Conservation (phyloP, 371 early-diverging fungal genomes). For the Mortierella sp. region DNA sequence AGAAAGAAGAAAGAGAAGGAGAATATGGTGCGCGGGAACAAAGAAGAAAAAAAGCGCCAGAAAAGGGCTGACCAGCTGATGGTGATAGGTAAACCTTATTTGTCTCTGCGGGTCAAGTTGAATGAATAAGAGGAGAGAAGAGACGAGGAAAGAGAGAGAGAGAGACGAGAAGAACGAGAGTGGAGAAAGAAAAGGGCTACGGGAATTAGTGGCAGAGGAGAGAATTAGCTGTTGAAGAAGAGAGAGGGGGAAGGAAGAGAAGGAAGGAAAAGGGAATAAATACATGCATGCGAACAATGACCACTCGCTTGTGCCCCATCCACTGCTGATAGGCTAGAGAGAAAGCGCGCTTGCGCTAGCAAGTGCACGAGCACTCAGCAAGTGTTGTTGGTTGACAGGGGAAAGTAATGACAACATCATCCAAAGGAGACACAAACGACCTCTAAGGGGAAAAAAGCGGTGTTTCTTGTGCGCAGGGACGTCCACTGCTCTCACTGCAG, state of each 20-base stretch:
- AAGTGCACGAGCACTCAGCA: background rate
- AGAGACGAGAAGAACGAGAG: background rate
- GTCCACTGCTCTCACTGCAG: too few relatives aligned
- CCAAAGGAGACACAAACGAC: too few relatives aligned
- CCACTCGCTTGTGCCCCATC: too few relatives aligned
- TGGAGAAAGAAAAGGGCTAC: too few relatives aligned
- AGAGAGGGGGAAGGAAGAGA: background rate
- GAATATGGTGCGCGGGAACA: too few relatives aligned
- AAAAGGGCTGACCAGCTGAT: too few relatives aligned
- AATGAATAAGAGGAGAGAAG: background rate
- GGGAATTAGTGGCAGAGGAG: too few relatives aligned
- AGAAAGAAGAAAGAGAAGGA: background rate
- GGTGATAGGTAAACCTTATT: too few relatives aligned
- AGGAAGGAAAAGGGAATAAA: background rate
- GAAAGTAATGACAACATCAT: background rate
- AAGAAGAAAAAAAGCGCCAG: background rate
- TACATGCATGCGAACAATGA: background rate
- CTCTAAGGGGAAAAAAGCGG: too few relatives aligned
- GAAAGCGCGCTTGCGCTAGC: background rate
- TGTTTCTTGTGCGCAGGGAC: too few relatives aligned
- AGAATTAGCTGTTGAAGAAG: background rate
- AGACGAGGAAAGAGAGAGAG: slow-evolving; percentile 2
- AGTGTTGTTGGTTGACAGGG: background rate
- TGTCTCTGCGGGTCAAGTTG: too few relatives aligned
- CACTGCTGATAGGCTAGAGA: too few relatives aligned